These are phyloP conservation scores for Phytophthora melonis DNA, from an alignment of 352 stramenopile species.

Conservation along the genomic window DNA sequence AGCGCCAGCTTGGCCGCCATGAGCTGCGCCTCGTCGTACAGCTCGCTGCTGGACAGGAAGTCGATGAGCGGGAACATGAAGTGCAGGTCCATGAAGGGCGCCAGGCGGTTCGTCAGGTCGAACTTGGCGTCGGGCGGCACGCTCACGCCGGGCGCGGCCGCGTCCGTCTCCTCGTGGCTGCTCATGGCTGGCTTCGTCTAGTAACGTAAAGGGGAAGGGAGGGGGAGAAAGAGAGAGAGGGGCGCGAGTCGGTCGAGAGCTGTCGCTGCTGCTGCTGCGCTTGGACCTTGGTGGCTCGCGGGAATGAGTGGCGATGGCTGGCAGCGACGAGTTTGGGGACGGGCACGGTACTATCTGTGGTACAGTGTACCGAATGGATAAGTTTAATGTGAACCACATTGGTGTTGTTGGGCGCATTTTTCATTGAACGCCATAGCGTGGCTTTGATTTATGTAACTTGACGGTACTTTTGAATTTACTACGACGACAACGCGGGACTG, in stretches of 20 bases:
- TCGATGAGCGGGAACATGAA: slow-evolving; percentile 98
- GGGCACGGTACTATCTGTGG: background rate
- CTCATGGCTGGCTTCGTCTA: slow-evolving; percentile 35
- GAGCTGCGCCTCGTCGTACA: slow-evolving; percentile 93
- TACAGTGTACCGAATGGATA: background rate
- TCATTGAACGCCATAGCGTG: background rate
- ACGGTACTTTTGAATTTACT: slow-evolving; percentile 16
- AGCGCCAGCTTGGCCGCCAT: slow-evolving; percentile 93
- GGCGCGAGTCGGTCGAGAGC: too few species aligned
- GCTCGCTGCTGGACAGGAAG: slow-evolving; percentile 92
- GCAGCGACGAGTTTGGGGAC: too few species aligned
- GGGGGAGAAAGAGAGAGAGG: background rate
- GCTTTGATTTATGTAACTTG: background rate
- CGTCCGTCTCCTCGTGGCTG: slow-evolving; percentile 55
- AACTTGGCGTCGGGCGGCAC: slow-evolving; percentile 83
- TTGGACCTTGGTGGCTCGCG: slow-evolving; percentile 23
- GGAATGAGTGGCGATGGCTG: slow-evolving; percentile 54
- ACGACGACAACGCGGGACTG: background rate
- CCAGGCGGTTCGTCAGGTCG: slow-evolving; percentile 95
- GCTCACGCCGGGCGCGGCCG: slow-evolving; percentile 34
- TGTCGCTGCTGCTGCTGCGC: background rate
- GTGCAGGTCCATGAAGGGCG: slow-evolving; percentile 96
- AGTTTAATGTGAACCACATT: background rate
- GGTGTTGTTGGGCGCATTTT: background rate
- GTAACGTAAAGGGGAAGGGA: background rate